Base-by-base conservation (phyloP, 1,139 yeast species). In the Geotrichum reessii region DNA sequence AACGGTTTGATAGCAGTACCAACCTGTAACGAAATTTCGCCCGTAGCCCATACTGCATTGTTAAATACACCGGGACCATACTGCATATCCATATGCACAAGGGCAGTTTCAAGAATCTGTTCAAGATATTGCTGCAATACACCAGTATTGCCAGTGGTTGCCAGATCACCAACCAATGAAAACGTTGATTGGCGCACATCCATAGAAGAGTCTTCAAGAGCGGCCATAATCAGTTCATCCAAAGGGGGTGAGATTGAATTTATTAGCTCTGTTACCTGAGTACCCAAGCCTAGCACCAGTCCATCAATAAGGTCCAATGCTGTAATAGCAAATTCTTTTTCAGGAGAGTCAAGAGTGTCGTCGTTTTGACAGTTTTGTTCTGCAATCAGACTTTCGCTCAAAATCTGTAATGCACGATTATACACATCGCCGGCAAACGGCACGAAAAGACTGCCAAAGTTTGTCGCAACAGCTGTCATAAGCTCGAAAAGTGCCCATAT, bases 181-280 rank as follows among this genome's bases (percentile, higher is more conserved):
- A 86, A 91, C 0, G 95, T 90, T 59, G 92, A 85, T 74, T 93
- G 99, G 64, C 98, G 81, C 24, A 95, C 97, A 70, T 93, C 98
- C 63, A 84, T 85, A 37, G 80, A 81, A 24, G 83, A 81, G 70
- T 91, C 96, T 63, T 85, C 87, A 64, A 91, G 79, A 70, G 96
- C 87, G 56, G 82, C 78, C 50, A 87, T 69, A 60, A 93, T 70
- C 61, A 92, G 74, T 49, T 82, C 85, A 76, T 88, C 78, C 61
- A 92, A 70, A 25, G 86, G 78, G 1, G 75, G 74, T 31, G 65
- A 64, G 40, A 64, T 55, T 49, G 61, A 64, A 14, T 58, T 44
- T 55, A 90, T 78, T 59, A 91, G 76, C 54, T 81, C 85, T 5
- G 80, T 81, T 28, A 86, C 78, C 65, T 85, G 85, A 8, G 74